These are phyloP conservation scores for Thelephora aurantiotincta DNA, from an alignment of 768 basidiomycete species.

Conservation along the genomic window DNA sequence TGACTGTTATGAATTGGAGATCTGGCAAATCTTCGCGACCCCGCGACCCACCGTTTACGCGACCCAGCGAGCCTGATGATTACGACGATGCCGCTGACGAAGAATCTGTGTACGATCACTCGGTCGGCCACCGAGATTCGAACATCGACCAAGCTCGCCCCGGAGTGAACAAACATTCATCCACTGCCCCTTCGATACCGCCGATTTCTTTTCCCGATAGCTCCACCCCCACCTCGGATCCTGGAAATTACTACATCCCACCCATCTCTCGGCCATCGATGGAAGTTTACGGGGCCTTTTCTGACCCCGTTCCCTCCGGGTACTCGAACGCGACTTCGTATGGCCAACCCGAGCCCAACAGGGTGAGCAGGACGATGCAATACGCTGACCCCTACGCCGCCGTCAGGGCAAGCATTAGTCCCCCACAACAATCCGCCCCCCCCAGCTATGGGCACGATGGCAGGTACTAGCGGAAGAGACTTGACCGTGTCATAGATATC, in stretches of 20 bases:
- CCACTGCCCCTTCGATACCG: slow-evolving; percentile 7
- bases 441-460: not conserved
- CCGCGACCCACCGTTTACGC: slow-evolving; percentile 67
- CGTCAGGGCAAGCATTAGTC: slow-evolving; percentile 37
- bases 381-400: slow-evolving; percentile 80
- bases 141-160: not conserved
- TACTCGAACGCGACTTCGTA: slow-evolving; percentile 24
- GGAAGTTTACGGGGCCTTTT: slow-evolving; percentile 86
- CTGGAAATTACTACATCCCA: slow-evolving; percentile 17
- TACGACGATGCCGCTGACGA: slow-evolving; percentile 39
- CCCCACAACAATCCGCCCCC: slow-evolving; percentile 1
- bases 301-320: slow-evolving; percentile 71
- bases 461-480: not conserved
- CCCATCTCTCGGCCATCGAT: slow-evolving; percentile 44
- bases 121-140: slow-evolving; percentile 13
- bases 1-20: slow-evolving; percentile 68
- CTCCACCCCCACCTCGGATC: slow-evolving; percentile 15
- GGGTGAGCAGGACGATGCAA: slow-evolving; percentile 84
- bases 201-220: slow-evolving; percentile 8
- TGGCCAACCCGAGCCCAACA: slow-evolving; percentile 27
- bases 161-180: not conserved
- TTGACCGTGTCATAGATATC: too few relatives aligned
- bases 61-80: slow-evolving; percentile 32
- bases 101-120: slow-evolving; percentile 35
- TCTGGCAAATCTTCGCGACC: slow-evolving; percentile 38